Conservation (phyloP, 202 grass and related monocot species). For the Brachypodium distachyon region DNA sequence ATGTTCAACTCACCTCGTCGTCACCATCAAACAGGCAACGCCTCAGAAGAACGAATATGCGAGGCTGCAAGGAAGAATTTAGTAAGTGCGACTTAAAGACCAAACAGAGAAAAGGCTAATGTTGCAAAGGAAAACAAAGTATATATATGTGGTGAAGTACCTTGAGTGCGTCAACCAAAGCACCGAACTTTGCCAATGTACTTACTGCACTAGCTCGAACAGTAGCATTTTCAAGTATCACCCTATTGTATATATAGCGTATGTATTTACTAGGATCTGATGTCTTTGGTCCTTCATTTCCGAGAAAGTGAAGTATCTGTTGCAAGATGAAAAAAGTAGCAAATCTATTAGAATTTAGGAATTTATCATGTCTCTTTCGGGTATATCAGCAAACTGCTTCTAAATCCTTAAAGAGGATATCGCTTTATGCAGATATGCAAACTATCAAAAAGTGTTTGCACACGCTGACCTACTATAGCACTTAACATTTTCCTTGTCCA, state of each 20-base stretch:
- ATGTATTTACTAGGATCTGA: constrained; percentile 99
- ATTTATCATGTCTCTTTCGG: background rate
- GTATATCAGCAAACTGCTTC: background rate
- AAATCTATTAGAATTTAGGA: constrained; percentile 12
- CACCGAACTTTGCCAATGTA: constrained; percentile 93
- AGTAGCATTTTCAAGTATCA: constrained; percentile 99
- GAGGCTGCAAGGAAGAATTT: constrained; percentile 60
- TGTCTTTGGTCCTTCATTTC: constrained; percentile 98
- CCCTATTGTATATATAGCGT: constrained; percentile 93
- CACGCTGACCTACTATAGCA: background rate
- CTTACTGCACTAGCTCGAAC: constrained; percentile 96
- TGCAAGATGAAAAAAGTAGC: background rate
- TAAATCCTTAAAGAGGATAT: background rate
- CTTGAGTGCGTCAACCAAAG: constrained; percentile 90
- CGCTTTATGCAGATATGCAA: background rate
- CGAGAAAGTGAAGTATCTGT: constrained; percentile 98
- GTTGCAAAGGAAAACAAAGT: background rate
- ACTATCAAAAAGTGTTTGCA: background rate
- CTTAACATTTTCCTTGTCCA: background rate
- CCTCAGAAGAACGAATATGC: constrained; percentile 92
- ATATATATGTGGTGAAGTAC: constrained; percentile 34
- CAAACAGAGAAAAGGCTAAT: background rate
- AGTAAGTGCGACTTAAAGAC: background rate
- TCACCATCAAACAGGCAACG: constrained; percentile 97
- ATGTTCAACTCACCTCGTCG: constrained; percentile 66